Evolutionary conservation across 2,329 filamentous ascomycete species (phyloP), one percentile per base, ranked within the genome.

Genomic region (Botrytis fabae): DNA sequence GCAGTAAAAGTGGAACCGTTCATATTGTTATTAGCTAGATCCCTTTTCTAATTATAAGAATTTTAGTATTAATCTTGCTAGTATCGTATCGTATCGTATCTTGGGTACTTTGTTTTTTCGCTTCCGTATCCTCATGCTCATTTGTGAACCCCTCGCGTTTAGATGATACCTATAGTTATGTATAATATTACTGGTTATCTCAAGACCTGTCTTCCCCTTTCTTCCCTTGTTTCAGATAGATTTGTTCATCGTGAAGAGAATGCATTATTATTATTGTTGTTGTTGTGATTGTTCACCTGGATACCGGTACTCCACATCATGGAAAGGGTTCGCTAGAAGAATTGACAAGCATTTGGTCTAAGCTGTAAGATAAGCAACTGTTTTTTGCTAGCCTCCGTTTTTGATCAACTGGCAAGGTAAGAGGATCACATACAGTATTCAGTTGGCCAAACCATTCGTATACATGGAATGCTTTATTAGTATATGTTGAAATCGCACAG

Each of bases 11-110:
- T 65, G 62, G 62, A 65, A 48, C 44, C 61, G 14, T n/a, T 51
- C 48, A 51, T n/a, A n/a, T 51, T 51, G 48, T 51, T 51, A n/a
- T n/a, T 46, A 64, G n/a, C n/a, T 63, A 63, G 38, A 57, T 54
- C 25, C 65, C 35, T 54, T 68, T 48, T 68, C 32, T 62, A 57
- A 57, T 57, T 28, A 57, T 28, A 57, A 28, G 51, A 28, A 28
- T 28, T 54, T 1, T 18, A 28, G 48, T 51, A 25, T 25, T 25
- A 51, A 51, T 51, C 14, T 51, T 51, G 48, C 25, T 51, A 51
- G 48, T n/a, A 51, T 51, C 48, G 48, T n/a, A 51, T 51, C 48
- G 48, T n/a, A 51, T 51, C 48, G 48, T 51, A 51, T 51, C 51
- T 54, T 54, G 46, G 46, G 46, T 16, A 51, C 48, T 54, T 54